Conservation (phyloP, 2,329 filamentous ascomycete genomes). For the Teratosphaeria viscida region DNA sequence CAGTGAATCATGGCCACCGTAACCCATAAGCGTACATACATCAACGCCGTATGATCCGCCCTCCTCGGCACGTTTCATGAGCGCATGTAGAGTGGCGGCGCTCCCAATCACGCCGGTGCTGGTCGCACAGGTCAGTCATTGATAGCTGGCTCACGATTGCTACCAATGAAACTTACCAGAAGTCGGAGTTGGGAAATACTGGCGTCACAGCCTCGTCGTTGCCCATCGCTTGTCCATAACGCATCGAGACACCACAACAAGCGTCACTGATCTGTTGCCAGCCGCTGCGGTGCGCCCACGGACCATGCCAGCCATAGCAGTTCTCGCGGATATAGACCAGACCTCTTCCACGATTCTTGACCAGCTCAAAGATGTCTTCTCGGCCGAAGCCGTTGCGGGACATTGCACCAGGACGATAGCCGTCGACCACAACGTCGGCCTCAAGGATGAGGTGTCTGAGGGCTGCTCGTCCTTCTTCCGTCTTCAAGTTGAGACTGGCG, state of each 20-base stretch:
- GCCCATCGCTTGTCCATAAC: slow-evolving; percentile 27
- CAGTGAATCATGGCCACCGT: not conserved
- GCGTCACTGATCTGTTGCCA: slow-evolving; percentile 47
- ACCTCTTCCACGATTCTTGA: slow-evolving; percentile 31
- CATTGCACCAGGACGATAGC: slow-evolving; percentile 39
- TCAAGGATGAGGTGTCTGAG: slow-evolving; percentile 34
- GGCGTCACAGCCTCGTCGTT: slow-evolving; percentile 17
- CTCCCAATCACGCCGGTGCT: slow-evolving; percentile 15
- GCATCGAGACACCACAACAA: slow-evolving; percentile 27
- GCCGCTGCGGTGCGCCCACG: slow-evolving; percentile 36
- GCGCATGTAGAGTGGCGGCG: slow-evolving; percentile 13
- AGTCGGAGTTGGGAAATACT: slow-evolving; percentile 15
- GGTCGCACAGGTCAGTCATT: not conserved
- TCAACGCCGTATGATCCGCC: slow-evolving; percentile 17
- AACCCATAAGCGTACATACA: slow-evolving; percentile 2
- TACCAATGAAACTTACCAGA: slow-evolving; percentile 11
- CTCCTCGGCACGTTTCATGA: slow-evolving; percentile 15
- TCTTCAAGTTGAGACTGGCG: slow-evolving; percentile 33
- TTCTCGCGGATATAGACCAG: slow-evolving; percentile 43
- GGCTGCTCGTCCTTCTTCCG: slow-evolving; percentile 28
- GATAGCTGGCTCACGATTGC: not conserved
- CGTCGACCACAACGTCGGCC: slow-evolving; percentile 43
- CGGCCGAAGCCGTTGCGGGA: slow-evolving; percentile 38
- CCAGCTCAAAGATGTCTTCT: slow-evolving; percentile 31
- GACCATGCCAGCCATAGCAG: slow-evolving; percentile 44